Percentiles rank a stretch among this genome's conserved stretches.
phyloP scores from a whole-genome alignment of 2,329 filamentous ascomycete species.

The Atkinsonella hypoxylon region DNA sequence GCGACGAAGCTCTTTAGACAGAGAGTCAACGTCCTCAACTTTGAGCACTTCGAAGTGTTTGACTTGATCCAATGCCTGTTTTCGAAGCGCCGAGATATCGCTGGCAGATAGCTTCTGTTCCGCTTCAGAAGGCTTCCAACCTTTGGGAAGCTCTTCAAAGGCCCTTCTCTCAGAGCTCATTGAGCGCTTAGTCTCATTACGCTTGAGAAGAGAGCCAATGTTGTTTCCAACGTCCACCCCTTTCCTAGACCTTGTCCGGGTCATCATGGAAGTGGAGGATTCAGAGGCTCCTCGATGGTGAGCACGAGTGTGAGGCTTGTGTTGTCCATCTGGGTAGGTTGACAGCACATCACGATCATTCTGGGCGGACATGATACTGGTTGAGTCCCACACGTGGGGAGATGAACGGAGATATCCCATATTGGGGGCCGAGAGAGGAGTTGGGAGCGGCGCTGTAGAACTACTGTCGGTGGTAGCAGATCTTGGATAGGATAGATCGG shows the following conservation, averaged over 20 bases:
- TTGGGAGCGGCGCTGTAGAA: constrained; percentile 30
- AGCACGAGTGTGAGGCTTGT: constrained; percentile 8
- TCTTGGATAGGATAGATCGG: constrained; percentile 29
- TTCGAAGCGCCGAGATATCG: constrained; percentile 41
- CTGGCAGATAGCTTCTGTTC: constrained; percentile 30
- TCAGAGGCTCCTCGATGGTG: constrained; percentile 47
- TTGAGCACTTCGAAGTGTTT: constrained; percentile 53
- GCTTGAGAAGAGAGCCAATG: constrained; percentile 24
- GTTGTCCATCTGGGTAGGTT: constrained; percentile 9
- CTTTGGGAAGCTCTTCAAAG: constrained; percentile 49
- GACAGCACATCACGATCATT: not conserved
- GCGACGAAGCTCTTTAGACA: constrained; percentile 62
- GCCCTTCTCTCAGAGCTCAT: constrained; percentile 41
- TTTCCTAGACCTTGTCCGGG: constrained; percentile 49
- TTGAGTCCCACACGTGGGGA: constrained; percentile 32
- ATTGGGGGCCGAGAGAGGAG: constrained; percentile 36
- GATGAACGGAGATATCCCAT: constrained; percentile 28
- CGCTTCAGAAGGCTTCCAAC: constrained; percentile 43
- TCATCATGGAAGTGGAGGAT: constrained; percentile 41
- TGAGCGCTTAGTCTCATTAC: constrained; percentile 30
- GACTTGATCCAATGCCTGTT: constrained; percentile 50
- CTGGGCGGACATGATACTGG: not conserved
- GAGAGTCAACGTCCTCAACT: constrained; percentile 48
- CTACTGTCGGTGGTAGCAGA: constrained; percentile 28
- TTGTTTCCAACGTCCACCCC: constrained; percentile 31